A percentile compares a stretch with the other conserved stretches of the same genome.
Evolutionary conservation across 1,284 basidiomycete genomes (phyloP).

Genomic region (Vanrija pseudolonga): DNA sequence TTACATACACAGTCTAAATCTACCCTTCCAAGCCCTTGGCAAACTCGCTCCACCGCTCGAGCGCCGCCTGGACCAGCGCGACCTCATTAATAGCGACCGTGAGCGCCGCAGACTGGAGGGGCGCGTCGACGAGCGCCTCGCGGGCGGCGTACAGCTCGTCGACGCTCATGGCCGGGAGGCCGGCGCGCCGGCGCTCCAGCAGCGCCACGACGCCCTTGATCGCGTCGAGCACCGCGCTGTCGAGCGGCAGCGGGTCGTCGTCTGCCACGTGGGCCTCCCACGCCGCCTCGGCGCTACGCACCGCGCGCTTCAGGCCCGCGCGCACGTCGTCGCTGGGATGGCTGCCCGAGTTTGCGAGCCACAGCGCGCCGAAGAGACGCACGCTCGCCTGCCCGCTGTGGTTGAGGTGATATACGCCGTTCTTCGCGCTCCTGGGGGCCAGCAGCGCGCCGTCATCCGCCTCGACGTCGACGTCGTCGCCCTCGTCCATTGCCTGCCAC

Average conservation of each 20-base stretch:
- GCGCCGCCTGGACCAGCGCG: conserved; percentile 31
- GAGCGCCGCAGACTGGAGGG: conserved; percentile 35
- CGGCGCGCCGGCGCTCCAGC: background rate
- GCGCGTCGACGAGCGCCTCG: conserved; percentile 22
- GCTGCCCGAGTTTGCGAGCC: background rate
- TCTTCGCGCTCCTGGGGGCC: background rate
- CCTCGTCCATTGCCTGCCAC: conserved; percentile 6
- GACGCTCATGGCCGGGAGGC: conserved; percentile 12
- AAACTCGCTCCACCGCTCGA: conserved; percentile 32
- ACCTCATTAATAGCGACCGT: conserved; percentile 42
- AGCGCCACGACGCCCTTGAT: background rate
- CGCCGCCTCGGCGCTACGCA: conserved; percentile 3
- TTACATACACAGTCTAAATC: too few relatives aligned
- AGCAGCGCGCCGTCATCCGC: conserved; percentile 9
- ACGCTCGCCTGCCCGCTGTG: conserved; percentile 20
- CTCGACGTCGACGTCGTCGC: background rate
- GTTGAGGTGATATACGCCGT: conserved; percentile 22
- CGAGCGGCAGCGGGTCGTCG: background rate
- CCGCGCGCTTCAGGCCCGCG: conserved; percentile 17
- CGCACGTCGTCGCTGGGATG: conserved; percentile 2
- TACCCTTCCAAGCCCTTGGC: too few relatives aligned
- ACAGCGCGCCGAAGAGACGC: conserved; percentile 19
- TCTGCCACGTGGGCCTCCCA: background rate
- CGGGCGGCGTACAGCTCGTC: conserved; percentile 27
- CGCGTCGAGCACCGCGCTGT: background rate